Evolutionary conservation across 1,284 basidiomycete genomes (phyloP).

Genomic region (Cerioporus squamosus): DNA sequence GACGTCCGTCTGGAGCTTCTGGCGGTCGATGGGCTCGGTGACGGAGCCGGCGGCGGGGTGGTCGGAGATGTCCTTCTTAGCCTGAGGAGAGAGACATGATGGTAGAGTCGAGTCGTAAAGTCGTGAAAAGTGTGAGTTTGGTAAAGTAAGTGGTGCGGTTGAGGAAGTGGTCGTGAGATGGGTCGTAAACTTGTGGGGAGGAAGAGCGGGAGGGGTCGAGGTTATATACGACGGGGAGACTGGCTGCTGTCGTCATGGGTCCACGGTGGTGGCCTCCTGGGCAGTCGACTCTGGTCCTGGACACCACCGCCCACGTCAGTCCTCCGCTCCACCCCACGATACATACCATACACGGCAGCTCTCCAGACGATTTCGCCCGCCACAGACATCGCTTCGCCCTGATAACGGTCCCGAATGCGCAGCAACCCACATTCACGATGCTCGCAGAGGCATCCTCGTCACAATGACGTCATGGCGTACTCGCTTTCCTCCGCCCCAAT

Average conservation of each 20-base stretch:
- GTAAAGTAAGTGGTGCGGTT: not conserved
- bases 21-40: slow-evolving; percentile 58
- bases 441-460: no score
- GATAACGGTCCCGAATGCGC: no score
- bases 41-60: slow-evolving; percentile 57
- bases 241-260: slow-evolving; percentile 12
- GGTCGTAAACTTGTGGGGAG: slow-evolving; percentile 12
- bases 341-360: not conserved
- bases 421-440: no score
- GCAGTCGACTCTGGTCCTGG: no score
- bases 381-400: no score
- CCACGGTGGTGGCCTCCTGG: not conserved
- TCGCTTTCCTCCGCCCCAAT: no score
- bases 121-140: not conserved
- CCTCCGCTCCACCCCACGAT: slow-evolving; percentile 9
- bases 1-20: slow-evolving; percentile 59
- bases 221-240: slow-evolving; percentile 4
- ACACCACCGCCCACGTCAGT: slow-evolving; percentile 16
- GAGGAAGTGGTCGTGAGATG: slow-evolving; percentile 6
- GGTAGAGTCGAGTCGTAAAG: slow-evolving; percentile 2
- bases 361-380: slow-evolving; percentile 2
- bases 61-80: slow-evolving; percentile 60
- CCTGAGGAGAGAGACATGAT: slow-evolving; percentile 68
- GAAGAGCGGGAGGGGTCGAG: not conserved
- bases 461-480: no score